Base-by-base conservation (phyloP, 371 early-diverging fungal genomes). In the Dipsacomyces acuminosporus region DNA sequence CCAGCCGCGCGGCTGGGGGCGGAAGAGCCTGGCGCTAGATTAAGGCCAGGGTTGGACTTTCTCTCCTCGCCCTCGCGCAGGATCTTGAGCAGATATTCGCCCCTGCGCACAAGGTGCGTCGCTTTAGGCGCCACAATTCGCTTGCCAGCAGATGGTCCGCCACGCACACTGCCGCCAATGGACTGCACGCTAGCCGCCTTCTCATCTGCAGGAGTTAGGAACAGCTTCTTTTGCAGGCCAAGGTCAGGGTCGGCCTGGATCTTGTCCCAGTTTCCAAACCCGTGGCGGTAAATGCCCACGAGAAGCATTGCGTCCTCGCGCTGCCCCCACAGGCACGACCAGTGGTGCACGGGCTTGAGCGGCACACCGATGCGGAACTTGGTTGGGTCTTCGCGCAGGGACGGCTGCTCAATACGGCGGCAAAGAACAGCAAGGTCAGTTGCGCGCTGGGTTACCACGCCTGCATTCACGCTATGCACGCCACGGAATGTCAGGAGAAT, bases 221-320 rank as follows among this genome's bases (percentile, higher is more conserved):
- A 91, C 61, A 96, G 89, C 71, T 94, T 95, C 50, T 80, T 80
- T 2, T 77, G 61, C 38, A 98, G 78, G 0, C 86, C 88, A 8
- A 98, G 72, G 0, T 77, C 70, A 0, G 72, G 25, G 57, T 98
- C 98, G 3, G 82, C 82, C 44, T 88, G 86, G 17, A 98, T 94
- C 49, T 78, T 71, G 45, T 78, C 73, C 97, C 96, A 96, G 56
- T 84, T 86, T 9, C 97, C 96, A 74, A 93, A 95, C 8, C 99
- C 99, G 67, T 97, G 87, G 38, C 80, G 77, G 73, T 89, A 87
- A 18, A 96, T 85, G 50, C 99, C 99, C 17, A 93, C 87, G 14
- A 98, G 78, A 42, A 98, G 76, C 88, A 90, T 87, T n/a, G 96
- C 83, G 72, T 98, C 99, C 69, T 98, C 99, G 48, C 85, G 85